Base-by-base conservation (phyloP, 2,329 filamentous ascomycete genomes). In the Fragosphaeria purpurea region DNA sequence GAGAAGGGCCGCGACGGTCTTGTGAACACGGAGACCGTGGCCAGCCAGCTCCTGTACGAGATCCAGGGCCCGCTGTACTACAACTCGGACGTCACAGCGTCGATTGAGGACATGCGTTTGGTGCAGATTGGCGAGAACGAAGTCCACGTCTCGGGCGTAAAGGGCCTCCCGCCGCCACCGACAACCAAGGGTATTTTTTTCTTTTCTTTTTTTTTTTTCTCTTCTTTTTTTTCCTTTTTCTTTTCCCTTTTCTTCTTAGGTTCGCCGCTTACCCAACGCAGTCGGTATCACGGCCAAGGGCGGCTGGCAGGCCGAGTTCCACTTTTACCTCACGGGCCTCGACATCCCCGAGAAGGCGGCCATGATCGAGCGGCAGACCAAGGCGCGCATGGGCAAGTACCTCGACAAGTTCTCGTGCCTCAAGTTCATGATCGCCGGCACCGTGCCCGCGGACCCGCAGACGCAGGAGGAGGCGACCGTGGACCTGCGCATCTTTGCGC, bases 11-110 rank as follows among this genome's bases (percentile, higher is more conserved):
- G 63, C 0, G 62, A 65, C 31, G 70, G 70, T 5, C 55, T 65
- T 5, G 65, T 73, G 5, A 71, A 62, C 1, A 40, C 22, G 12
- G 50, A 48, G 13, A 51, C 50, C 8, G 45, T 48, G 40, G 47
- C 41, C 6, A 41, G 39, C 22, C 50, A 51, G 42, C 41, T 51
- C 13, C 44, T 51, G 6, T 51, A 51, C 41, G 50, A 51, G 35
- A 48, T 51, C 34, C 50, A 51, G 41, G 50, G 50, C 3, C 67
- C 65, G 41, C 56, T 70, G 1, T 76, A 76, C 52, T 62, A 75
- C 10, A 74, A 76, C 57, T 67, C 65, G 38, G 69, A 75, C 51
- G 70, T 75, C 10, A 69, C 66, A 30, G 73, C 71, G 1, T 46
- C 44, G 10, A 46, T 46, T 30, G 44, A 46, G n/a, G 59, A 70